Evolutionary conservation across 2,329 filamentous ascomycete genomes (phyloP).

Genomic region (Cadophora sp.): DNA sequence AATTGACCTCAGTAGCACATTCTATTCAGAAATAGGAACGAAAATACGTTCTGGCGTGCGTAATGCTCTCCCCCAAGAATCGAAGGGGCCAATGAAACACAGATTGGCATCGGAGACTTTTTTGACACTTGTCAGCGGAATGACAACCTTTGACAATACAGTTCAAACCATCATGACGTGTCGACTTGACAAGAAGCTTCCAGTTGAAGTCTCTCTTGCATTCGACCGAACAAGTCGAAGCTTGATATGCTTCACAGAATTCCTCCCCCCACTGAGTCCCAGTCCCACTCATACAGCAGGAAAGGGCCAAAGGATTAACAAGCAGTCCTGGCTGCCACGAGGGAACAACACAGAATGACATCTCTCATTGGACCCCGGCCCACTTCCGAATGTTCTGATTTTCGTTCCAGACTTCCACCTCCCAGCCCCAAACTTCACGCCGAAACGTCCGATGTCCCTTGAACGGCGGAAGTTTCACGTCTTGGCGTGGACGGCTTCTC

Average conservation of each 20-base stretch:
- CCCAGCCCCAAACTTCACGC: neutral
- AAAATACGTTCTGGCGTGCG: no score
- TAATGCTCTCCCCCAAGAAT: no score
- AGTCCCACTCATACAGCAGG: no score
- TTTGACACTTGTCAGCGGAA: neutral
- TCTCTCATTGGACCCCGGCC: neutral
- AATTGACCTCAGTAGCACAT: no score
- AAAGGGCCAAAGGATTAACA: neutral
- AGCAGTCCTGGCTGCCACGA: neutral
- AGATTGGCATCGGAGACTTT: neutral
- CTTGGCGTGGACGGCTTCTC: slow-evolving; percentile 8
- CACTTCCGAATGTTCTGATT: slow-evolving; percentile 1
- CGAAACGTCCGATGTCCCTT: slow-evolving; percentile 9
- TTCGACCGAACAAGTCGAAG: neutral
- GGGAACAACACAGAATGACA: neutral
- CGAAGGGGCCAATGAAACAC: no score
- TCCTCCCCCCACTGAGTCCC: no score
- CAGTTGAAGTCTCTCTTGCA: neutral
- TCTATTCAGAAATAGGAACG: no score
- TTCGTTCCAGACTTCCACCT: neutral
- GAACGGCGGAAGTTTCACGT: slow-evolving; percentile 3
- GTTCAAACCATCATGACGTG: neutral
- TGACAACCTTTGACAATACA: no score
- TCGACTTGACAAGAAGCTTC: neutral
- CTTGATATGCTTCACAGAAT: neutral